Base-by-base conservation (phyloP, 1,284 basidiomycete species). In the Baeospora myosura region DNA sequence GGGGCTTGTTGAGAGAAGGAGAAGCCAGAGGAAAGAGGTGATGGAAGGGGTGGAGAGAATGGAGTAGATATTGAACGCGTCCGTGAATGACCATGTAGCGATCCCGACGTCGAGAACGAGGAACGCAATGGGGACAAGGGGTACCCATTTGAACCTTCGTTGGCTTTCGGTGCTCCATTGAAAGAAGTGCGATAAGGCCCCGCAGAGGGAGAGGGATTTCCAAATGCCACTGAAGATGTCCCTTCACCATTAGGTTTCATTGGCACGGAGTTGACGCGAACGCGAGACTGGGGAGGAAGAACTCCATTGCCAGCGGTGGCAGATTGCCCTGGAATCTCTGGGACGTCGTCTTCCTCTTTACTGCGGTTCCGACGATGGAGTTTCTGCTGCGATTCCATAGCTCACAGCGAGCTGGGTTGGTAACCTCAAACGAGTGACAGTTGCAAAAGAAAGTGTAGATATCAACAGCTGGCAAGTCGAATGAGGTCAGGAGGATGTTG, bases 41-140 rank as follows among this genome's bases (percentile, higher is more conserved):
- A 76, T 7, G 72, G 70, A 5, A 67, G 59, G 25, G 64, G 58
- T 0, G 79, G 77, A 5, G 71, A 64, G 52, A 74, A 81, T 5
- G 74, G 68, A 6, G 70, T 69, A 3, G 79, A 80, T 33, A 78
- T 70, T 4, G 78, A 78, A 10, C 71, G 65, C 3, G 69, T 73
- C 7, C 71, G 71, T 38, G 62, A 61, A 58, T 74, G 79, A 21
- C 51, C 56, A 52, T 53, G 58, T 40, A 57, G 57, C 45, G 52
- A 20, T 26, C 49, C 45, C 43, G 53, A 53, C 38, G 64, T 41
- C 24, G 64, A 59, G 4, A 63, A 46, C 10, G 68, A 72, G 3
- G 72, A 58, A 33, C 74, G 71, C 36, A 75, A 70, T 4, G 74
- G 71, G 14, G 74, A 74, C 0, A 65, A 52, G 1, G 66, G 56